Conservation (phyloP, 345 rosid genomes). For the Euphorbia lathyris region DNA sequence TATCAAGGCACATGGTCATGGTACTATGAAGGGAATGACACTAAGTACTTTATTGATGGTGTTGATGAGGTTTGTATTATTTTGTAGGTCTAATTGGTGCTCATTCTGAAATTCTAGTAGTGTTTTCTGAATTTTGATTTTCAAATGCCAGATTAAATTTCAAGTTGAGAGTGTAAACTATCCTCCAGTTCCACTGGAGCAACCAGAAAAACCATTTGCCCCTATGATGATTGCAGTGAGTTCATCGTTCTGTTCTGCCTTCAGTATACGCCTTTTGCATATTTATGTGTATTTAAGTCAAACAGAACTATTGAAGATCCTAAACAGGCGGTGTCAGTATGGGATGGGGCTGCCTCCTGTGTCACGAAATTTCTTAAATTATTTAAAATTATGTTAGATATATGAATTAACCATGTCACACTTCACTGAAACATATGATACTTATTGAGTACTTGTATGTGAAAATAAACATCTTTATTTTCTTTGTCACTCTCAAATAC, state of each 20-base stretch:
- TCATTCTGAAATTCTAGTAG: background rate
- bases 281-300: background rate
- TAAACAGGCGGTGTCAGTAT: background rate
- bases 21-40: constrained; percentile 32
- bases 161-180: constrained; percentile 51
- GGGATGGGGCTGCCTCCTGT: too few relatives aligned
- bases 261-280: background rate
- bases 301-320: background rate
- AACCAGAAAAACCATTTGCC: constrained; percentile 73
- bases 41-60: constrained; percentile 50
- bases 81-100: background rate
- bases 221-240: constrained; percentile 86
- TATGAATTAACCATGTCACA: too few relatives aligned
- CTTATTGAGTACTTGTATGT: too few relatives aligned
- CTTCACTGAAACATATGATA: too few relatives aligned
- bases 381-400: background rate
- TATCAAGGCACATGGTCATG: constrained; percentile 72
- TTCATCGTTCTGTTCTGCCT: constrained; percentile 15
- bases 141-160: constrained; percentile 60
- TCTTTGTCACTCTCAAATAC: too few relatives aligned
- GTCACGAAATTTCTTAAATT: background rate
- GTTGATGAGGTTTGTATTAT: constrained; percentile 46
- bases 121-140: constrained; percentile 19
- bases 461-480: too few relatives aligned
- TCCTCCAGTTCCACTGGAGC: constrained; percentile 69